phyloP scores from a whole-genome alignment of 148 eudicot species.

The Diospyros lotus region DNA sequence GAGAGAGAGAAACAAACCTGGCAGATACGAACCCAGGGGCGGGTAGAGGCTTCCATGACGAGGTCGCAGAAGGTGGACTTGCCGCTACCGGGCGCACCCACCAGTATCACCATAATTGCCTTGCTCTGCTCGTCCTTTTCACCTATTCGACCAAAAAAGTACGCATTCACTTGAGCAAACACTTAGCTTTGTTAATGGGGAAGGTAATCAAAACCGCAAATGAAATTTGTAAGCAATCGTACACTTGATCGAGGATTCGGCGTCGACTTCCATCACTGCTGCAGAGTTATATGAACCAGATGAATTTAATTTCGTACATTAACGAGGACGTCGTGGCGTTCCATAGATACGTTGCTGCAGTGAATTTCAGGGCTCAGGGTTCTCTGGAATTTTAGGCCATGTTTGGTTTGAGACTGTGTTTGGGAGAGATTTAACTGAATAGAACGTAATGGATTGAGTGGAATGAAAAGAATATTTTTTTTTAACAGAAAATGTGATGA shows the following conservation, averaged over 20 bases:
- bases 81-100: slow-evolving; percentile 95
- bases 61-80: slow-evolving; percentile 87
- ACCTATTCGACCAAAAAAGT: slow-evolving; percentile 3
- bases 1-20: slow-evolving; percentile 53
- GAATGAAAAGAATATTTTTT: no score
- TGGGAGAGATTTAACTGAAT: no score
- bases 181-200: no score
- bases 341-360: no score
- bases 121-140: slow-evolving; percentile 27
- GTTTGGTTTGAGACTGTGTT: no score
- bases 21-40: slow-evolving; percentile 85
- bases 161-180: background rate
- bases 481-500: no score
- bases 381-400: no score
- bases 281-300: no score
- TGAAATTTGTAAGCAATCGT: background rate
- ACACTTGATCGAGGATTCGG: background rate
- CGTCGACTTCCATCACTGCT: slow-evolving; percentile 6
- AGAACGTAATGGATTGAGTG: no score
- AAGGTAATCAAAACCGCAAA: slow-evolving; percentile 1
- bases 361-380: no score
- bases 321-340: no score
- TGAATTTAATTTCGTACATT: no score
- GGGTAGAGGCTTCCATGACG: slow-evolving; percentile 50
- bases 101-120: slow-evolving; percentile 50